Base-by-base conservation (phyloP, 2,329 filamentous ascomycete genomes). In the Aspergillus ustus region DNA sequence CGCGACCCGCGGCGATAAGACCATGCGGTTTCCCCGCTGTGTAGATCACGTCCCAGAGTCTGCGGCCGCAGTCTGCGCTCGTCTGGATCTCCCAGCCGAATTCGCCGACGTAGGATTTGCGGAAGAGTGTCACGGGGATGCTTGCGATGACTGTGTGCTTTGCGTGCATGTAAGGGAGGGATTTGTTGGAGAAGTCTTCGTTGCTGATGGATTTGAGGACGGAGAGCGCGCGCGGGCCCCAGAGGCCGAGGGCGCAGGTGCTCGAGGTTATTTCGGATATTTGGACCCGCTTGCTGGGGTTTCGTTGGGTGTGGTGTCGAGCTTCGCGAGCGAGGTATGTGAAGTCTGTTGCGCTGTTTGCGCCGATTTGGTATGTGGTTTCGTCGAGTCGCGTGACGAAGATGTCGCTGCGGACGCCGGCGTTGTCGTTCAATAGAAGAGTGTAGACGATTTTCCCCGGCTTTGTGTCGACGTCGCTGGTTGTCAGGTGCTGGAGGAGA, bases 11-110 rank as follows among this genome's bases (percentile, higher is more conserved):
- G 0, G 86, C 84, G 15, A 89, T 77, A 3, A 89, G 70, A 1
- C 86, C 87, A 15, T 86, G 79, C 0, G 76, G 67, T 63, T 84
- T 80, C 0, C 87, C 86, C 1, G 84, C 84, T 34, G 81, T 71
- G 78, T 76, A 87, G 1, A 89, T 72, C 0, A 78, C 77, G 63
- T 89, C 86, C 87, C 87, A 89, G 0, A 89, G 75, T 1, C 80
- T 76, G 13, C 81, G 80, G 0, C 87, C 86, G 45, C 84, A 81
- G 28, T 89, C 87, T 0, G 87, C 83, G 37, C 79, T 86, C 1
- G 86, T 81, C 62, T 87, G 85, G 20, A 89, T 81, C 69, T 89
- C 87, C 85, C 85, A 89, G 1, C 87, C 87, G 0, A 80, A 74
- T 66, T 89, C 87, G 6, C 87, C 87, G 4, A 89, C 84, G 54